phyloP scores from a whole-genome alignment of 139 green algal genomes.

The Coccomyxa sp. region DNA sequence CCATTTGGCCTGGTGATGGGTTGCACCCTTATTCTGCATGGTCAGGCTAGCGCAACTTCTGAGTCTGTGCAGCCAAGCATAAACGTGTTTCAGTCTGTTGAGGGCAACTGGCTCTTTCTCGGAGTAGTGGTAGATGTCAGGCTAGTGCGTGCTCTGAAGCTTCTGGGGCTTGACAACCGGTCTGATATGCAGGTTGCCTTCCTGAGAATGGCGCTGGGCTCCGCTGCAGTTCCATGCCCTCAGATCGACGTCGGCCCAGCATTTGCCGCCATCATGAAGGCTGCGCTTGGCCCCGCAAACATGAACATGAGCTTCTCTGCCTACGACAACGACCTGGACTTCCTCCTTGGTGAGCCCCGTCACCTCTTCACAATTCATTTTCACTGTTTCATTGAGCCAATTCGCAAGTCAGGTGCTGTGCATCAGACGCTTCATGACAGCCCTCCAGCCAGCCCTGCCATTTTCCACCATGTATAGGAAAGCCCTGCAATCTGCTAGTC shows the following conservation, averaged over 20 bases:
- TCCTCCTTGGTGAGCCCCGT: not conserved
- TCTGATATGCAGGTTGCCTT: not conserved
- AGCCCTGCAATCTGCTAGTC: not conserved
- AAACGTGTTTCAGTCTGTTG: no score
- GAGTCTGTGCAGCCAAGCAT: not conserved
- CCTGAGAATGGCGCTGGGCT: not conserved
- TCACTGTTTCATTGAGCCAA: not conserved
- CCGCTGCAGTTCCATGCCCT: not conserved
- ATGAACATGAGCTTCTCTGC: not conserved
- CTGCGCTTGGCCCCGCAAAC: not conserved
- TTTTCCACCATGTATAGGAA: not conserved
- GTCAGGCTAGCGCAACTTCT: not conserved
- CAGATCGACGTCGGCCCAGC: not conserved
- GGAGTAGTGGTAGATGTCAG: no score
- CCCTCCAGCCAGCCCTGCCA: not conserved
- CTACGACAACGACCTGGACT: not conserved
- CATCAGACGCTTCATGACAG: not conserved
- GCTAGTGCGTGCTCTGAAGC: no score
- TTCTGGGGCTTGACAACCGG: no score
- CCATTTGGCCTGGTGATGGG: not conserved
- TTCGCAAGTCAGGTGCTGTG: not conserved
- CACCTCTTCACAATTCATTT: not conserved
- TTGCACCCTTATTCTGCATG: not conserved
- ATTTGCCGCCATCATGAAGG: not conserved
- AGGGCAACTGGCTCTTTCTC: no score